phyloP scores from a whole-genome alignment of 345 rosid genomes.

The Aquilaria malaccensis region DNA sequence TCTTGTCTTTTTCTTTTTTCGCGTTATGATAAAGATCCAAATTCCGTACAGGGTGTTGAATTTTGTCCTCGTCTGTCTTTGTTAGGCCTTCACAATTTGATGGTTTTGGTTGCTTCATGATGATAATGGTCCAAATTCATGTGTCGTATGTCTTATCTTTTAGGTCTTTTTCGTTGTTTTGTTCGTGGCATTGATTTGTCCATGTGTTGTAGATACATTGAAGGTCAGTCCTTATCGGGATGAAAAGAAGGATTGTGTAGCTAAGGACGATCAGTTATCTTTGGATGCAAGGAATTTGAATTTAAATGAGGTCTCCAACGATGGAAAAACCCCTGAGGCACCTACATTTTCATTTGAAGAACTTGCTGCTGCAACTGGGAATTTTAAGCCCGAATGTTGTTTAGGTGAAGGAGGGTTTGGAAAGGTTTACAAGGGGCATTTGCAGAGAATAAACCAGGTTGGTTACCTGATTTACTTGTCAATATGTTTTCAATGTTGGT shows the following conservation, averaged over 20 bases:
- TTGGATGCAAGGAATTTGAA: slow-evolving; percentile 42
- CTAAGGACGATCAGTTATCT: slow-evolving; percentile 38
- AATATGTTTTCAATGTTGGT: neutral
- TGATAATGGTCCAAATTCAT: neutral
- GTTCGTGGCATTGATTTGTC: slow-evolving; percentile 8
- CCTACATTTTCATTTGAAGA: slow-evolving; percentile 51
- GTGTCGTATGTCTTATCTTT: neutral
- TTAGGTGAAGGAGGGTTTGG: slow-evolving; percentile 94
- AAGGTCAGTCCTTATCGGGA: slow-evolving; percentile 35
- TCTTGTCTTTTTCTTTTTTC: slow-evolving; percentile 7
- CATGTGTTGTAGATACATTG: slow-evolving; percentile 31
- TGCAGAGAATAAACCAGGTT: slow-evolving; percentile 55
- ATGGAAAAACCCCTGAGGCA: slow-evolving; percentile 29
- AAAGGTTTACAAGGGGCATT: slow-evolving; percentile 60
- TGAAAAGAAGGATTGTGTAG: slow-evolving; percentile 28
- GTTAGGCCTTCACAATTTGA: slow-evolving; percentile 10
- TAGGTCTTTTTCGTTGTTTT: slow-evolving; percentile 8
- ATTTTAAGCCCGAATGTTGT: slow-evolving; percentile 58
- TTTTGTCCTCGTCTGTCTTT: slow-evolving; percentile 13
- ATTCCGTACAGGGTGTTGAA: slow-evolving; percentile 8
- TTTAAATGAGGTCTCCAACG: slow-evolving; percentile 38
- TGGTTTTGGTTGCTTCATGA: slow-evolving; percentile 6
- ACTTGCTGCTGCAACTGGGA: slow-evolving; percentile 51
- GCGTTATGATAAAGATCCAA: slow-evolving; percentile 12
- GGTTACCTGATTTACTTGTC: slow-evolving; percentile 12